Evolutionary conservation across 306 rosid genomes (phyloP), one percentile per base, ranked within the genome.

Genomic region (Dicorynia guianensis): DNA sequence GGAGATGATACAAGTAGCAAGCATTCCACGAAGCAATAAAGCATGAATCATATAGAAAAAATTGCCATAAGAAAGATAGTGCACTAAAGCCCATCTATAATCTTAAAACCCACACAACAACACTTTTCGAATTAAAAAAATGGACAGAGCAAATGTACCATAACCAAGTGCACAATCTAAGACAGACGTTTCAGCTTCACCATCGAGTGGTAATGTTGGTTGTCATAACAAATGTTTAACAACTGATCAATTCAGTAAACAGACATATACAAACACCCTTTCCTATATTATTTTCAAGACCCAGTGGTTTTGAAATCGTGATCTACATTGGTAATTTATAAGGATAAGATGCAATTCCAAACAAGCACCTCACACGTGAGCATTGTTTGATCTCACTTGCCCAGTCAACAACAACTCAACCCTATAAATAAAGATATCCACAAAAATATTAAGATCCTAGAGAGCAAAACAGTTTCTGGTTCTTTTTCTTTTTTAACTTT

Each of bases 1-100:
- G 57, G 34, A 43, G 75, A 57, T 39, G 55, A 56, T 33, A 52
- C 75, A 68, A 74, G 54, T 19, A 36, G 69, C 30, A 12, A 76
- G 35, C 59, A 73, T 53, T 70, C 14, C 76, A 76, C 1, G 30
- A 25, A 59, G 35, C 65, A 66, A 15, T 15, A 80, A 67, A 68
- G 20, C 67, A 33, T 17, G 17, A 43, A 64, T 20, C 49, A 55
- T 5, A 25, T 43, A 15, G 44, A 30, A 9, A 73, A 20, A 73
- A 40, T 67, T 11, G 58, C 48, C 52, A 58, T 18, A 5, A 56
- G 30, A 25, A 25, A 25, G 30, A 40, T 15, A 25, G 30, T 52
- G 59, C 67, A 71, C 30, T 40, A 40, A 40, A 40, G 44, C 44
- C 8, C 7, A 62, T 17, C 33, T 9, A 64, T 70, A 52, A 63